phyloP scores from a whole-genome alignment of 1,139 yeast species.

The Pichia sp. region DNA sequence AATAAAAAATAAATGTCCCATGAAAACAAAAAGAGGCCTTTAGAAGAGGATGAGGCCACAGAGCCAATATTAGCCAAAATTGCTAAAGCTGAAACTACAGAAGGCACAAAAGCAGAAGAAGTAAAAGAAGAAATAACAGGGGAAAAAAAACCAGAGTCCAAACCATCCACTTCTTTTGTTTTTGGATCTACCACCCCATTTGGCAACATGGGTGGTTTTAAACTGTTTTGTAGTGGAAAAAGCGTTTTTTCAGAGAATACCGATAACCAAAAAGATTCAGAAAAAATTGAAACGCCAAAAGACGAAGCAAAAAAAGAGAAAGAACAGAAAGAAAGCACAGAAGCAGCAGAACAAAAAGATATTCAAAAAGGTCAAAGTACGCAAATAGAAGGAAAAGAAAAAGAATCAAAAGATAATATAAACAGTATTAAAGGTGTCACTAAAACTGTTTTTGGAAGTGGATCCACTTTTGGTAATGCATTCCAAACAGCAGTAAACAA shows the following conservation, averaged over 20 bases:
- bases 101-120: background rate
- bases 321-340: background rate
- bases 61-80: background rate
- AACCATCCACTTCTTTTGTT: slow-evolving; percentile 33
- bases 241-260: slow-evolving; percentile 35
- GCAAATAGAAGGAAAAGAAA: background rate
- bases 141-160: background rate
- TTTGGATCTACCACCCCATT: slow-evolving; percentile 46
- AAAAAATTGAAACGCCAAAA: background rate
- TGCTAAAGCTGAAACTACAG: slow-evolving; percentile 1
- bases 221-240: slow-evolving; percentile 28
- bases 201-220: slow-evolving; percentile 35
- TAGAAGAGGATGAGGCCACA: background rate
- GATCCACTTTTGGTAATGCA: slow-evolving; percentile 54
- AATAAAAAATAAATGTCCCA: too few species aligned
- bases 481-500: slow-evolving; percentile 44
- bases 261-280: background rate
- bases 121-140: slow-evolving; percentile 1
- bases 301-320: background rate
- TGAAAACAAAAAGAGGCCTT: background rate
- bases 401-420: slow-evolving; percentile 6
- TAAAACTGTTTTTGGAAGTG: slow-evolving; percentile 47
- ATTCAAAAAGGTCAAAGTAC: background rate
- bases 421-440: background rate
- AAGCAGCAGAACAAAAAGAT: background rate